These are phyloP conservation scores for Parastagonospora avenae DNA, from an alignment of 2,329 filamentous ascomycete genomes.

Conservation along the genomic window DNA sequence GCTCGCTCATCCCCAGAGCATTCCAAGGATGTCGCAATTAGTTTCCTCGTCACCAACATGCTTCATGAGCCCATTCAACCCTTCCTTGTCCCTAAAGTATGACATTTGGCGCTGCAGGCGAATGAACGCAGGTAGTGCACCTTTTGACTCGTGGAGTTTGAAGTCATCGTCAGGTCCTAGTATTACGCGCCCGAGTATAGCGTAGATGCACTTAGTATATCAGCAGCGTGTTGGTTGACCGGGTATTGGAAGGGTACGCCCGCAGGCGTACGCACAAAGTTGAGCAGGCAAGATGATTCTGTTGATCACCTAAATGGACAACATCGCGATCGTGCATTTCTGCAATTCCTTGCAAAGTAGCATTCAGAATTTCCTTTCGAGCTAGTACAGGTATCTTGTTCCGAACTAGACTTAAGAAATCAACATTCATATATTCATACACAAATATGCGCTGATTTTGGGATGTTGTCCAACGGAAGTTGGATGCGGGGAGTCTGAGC, in stretches of 20 bases:
- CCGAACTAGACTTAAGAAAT: conserved; percentile 24
- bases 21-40: conserved; percentile 35
- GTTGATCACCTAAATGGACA: conserved; percentile 32
- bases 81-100: conserved; percentile 34
- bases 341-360: conserved; percentile 25
- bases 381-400: conserved; percentile 16
- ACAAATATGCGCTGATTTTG: conserved; percentile 27
- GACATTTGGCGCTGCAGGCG: conserved; percentile 37
- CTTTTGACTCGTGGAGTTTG: conserved; percentile 17
- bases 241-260: too few relatives aligned
- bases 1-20: conserved; percentile 42
- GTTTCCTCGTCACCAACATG: conserved; percentile 37
- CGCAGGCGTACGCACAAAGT: too few relatives aligned
- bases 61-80: conserved; percentile 36
- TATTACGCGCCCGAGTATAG: conserved; percentile 27
- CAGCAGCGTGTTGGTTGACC: too few relatives aligned
- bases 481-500: conserved; percentile 19
- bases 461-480: conserved; percentile 24
- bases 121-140: conserved; percentile 29
- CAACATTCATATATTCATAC: conserved; percentile 23
- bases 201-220: conserved; percentile 39
- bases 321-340: conserved; percentile 32
- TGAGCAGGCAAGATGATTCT: too few relatives aligned
- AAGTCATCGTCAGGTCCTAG: conserved; percentile 35
- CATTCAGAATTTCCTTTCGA: conserved; percentile 31